phyloP scores from a whole-genome alignment of 192 early-diverging fungal species.

The Backusella liffmaniae region DNA sequence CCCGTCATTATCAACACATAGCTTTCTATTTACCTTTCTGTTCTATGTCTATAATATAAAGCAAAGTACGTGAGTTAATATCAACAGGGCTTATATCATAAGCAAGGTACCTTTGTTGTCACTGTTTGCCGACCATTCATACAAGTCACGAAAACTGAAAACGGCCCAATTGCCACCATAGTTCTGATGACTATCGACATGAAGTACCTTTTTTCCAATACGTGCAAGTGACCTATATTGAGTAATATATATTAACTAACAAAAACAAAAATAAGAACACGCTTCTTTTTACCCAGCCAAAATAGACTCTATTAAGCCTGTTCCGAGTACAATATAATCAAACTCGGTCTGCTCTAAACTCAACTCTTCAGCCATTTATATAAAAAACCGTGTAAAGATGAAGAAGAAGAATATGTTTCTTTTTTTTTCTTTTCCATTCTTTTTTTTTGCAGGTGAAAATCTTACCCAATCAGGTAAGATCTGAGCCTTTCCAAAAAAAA shows the following conservation, averaged over 20 bases:
- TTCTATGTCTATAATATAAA: neutral
- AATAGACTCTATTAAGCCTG: conserved; percentile 79
- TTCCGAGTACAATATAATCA: conserved; percentile 85
- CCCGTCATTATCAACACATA: neutral
- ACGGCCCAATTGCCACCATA: conserved; percentile 78
- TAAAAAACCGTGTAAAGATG: neutral
- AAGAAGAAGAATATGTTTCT: neutral
- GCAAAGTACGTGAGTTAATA: too few relatives aligned
- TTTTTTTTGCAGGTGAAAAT: neutral
- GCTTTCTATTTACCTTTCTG: neutral
- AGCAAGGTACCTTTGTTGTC: conserved; percentile 10
- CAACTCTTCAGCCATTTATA: neutral
- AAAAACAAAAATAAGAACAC: neutral
- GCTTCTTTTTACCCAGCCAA: conserved; percentile 63
- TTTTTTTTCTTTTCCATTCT: neutral
- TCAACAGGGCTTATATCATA: neutral
- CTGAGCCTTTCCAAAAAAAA: neutral
- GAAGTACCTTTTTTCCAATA: conserved; percentile 68
- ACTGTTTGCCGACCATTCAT: conserved; percentile 31
- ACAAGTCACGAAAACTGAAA: conserved; percentile 51
- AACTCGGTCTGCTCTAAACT: conserved; percentile 48
- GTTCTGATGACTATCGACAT: conserved; percentile 75
- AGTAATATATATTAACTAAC: neutral
- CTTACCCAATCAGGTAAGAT: neutral
- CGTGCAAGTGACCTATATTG: conserved; percentile 46